A percentile compares a stretch with the other conserved stretches of the same genome.
Conservation (phyloP, 495 filamentous ascomycete genomes). For the Aspergillus leporis region DNA sequence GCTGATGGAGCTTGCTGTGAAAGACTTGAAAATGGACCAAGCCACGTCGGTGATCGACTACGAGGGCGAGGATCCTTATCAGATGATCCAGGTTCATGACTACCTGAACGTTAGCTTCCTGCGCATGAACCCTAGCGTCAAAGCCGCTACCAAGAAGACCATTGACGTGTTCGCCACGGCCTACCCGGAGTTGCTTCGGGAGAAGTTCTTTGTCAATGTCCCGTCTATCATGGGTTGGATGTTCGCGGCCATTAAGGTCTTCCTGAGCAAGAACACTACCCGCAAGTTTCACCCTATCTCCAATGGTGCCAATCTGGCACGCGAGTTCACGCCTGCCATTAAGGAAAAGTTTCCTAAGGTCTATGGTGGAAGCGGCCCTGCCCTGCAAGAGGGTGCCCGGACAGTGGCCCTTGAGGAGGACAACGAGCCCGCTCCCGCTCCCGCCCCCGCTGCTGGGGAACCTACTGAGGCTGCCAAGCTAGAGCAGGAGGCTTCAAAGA, state of each 20-base stretch:
- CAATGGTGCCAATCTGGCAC: conserved; percentile 68
- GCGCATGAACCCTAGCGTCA: conserved; percentile 66
- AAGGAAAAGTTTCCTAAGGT: conserved; percentile 60
- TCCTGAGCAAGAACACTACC: conserved; percentile 74
- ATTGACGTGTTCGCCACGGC: conserved; percentile 73
- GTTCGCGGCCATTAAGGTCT: conserved; percentile 74
- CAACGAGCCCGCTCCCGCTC: conserved; percentile 11
- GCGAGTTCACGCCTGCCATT: conserved; percentile 58
- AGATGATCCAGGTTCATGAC: conserved; percentile 88
- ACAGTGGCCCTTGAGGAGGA: conserved; percentile 30
- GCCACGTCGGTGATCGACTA: conserved; percentile 74
- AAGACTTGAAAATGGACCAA: conserved; percentile 63
- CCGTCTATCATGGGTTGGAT: conserved; percentile 86
- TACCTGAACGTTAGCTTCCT: conserved; percentile 82
- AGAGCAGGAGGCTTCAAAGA: conserved; percentile 12
- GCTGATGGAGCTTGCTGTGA: conserved; percentile 79
- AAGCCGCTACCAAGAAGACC: conserved; percentile 70
- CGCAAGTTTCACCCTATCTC: conserved; percentile 84
- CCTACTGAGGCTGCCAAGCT: conserved; percentile 6
- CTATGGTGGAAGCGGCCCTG: conserved; percentile 71
- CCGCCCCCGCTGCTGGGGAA: conserved; percentile 16
- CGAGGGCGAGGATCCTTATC: conserved; percentile 74
- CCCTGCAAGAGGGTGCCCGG: conserved; percentile 30
- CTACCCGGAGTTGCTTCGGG: conserved; percentile 83
- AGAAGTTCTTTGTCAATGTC: conserved; percentile 94